Conservation (phyloP, 164 flowering plant genomes). For the Kalanchoe fedtschenkoi region DNA sequence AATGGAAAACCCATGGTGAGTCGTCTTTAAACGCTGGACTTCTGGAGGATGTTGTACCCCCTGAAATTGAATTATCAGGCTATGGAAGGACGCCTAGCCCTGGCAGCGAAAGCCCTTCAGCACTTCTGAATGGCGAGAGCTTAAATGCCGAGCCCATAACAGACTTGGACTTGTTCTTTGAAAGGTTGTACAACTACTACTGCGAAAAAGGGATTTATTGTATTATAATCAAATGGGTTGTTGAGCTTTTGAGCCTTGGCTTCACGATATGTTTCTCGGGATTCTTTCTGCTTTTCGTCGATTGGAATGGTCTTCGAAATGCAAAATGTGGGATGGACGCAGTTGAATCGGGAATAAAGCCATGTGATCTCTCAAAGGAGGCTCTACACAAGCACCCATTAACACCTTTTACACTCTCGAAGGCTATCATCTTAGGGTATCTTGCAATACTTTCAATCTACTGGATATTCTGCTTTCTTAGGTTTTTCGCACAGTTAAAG, state of each 20-base stretch:
- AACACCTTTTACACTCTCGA: conserved; percentile 68
- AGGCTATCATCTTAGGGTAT: conserved; percentile 73
- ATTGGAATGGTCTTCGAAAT: conserved; percentile 90
- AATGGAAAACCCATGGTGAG: conserved; percentile 44
- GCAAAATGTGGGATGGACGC: conserved; percentile 99
- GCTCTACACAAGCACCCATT: conserved; percentile 82
- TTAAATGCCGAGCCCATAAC: conserved; percentile 66
- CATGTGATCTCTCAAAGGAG: conserved; percentile 86
- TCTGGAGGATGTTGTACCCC: conserved; percentile 44
- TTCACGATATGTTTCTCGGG: conserved; percentile 88
- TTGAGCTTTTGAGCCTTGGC: conserved; percentile 78
- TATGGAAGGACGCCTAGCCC: conserved; percentile 63
- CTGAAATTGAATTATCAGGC: conserved; percentile 82
- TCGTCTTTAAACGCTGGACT: conserved; percentile 49
- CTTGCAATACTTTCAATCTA: conserved; percentile 74
- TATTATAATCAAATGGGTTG: conserved; percentile 87
- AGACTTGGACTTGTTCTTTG: conserved; percentile 93
- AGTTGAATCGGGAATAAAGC: conserved; percentile 86
- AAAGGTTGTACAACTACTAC: conserved; percentile 80
- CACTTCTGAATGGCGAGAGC: conserved; percentile 80
- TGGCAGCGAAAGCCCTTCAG: conserved; percentile 97
- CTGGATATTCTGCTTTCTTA: conserved; percentile 82
- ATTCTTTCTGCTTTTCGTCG: conserved; percentile 76
- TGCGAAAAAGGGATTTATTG: conserved; percentile 98
- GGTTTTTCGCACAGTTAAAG: conserved; percentile 79